Conservation (phyloP, 345 rosid genomes). For the Linum usitatissimum region DNA sequence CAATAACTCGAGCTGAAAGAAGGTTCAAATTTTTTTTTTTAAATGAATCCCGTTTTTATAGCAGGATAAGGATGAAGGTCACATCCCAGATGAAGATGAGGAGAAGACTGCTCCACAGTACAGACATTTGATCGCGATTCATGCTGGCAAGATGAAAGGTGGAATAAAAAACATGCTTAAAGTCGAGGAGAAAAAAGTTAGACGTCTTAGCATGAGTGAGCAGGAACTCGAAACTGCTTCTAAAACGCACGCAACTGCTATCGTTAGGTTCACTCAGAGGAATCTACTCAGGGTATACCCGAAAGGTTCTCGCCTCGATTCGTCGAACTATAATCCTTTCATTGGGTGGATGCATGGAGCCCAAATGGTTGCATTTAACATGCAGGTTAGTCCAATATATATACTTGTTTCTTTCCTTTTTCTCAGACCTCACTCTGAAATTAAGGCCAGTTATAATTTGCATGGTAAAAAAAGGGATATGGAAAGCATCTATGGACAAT, state of each 20-base stretch:
- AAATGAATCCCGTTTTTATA: too few species aligned
- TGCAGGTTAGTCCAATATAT: slow-evolving; percentile 16
- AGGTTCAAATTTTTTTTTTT: too few species aligned
- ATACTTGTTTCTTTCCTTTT: too few species aligned
- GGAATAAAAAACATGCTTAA: neutral
- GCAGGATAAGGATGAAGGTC: neutral
- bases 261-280: slow-evolving; percentile 16
- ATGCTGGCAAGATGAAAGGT: slow-evolving; percentile 5
- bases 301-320: slow-evolving; percentile 16
- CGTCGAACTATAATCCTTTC: slow-evolving; percentile 20
- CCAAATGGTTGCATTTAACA: slow-evolving; percentile 28
- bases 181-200: neutral
- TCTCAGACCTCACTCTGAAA: too few species aligned
- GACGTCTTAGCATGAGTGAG: slow-evolving; percentile 9
- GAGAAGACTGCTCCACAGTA: slow-evolving; percentile 2
- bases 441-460: neutral
- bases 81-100: neutral
- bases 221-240: slow-evolving; percentile 2
- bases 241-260: neutral
- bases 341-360: slow-evolving; percentile 22
- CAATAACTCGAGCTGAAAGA: too few species aligned
- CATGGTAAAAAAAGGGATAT: neutral
- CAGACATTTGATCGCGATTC: slow-evolving; percentile 3
- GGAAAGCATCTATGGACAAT: slow-evolving; percentile 4
- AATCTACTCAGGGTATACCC: slow-evolving; percentile 20